Evolutionary conservation across 257 asterid genomes (phyloP).

Genomic region (Nicotiana obtusifolia): DNA sequence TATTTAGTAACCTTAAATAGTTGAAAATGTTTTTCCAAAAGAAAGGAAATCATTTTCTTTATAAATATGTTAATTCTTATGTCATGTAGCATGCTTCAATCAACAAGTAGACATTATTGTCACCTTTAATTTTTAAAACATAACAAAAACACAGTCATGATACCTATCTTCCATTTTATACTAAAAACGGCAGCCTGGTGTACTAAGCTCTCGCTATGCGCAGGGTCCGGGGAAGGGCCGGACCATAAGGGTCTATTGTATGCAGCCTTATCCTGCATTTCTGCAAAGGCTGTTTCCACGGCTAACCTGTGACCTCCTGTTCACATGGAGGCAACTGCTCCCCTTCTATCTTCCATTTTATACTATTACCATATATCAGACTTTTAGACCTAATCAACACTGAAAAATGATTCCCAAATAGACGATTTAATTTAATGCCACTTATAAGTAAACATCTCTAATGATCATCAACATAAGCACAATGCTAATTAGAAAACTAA

Average conservation of each 20-base stretch:
- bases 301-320: too few species aligned
- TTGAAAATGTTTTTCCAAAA: background rate
- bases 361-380: background rate
- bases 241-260: too few species aligned
- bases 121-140: background rate
- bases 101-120: background rate
- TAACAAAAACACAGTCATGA: background rate
- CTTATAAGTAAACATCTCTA: background rate
- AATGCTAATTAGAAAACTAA: constrained; percentile 25
- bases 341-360: background rate
- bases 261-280: too few species aligned
- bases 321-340: too few species aligned
- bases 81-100: background rate
- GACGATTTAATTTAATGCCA: background rate
- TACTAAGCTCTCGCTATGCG: too few species aligned
- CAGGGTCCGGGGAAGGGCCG: too few species aligned
- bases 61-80: background rate
- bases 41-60: background rate
- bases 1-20: background rate
- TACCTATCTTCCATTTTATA: background rate
- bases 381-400: background rate
- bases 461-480: background rate
- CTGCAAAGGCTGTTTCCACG: too few species aligned
- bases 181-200: too few species aligned
- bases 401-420: background rate